phyloP scores from a whole-genome alignment of 805 yeast species.

The Torulaspora gathmanii region DNA sequence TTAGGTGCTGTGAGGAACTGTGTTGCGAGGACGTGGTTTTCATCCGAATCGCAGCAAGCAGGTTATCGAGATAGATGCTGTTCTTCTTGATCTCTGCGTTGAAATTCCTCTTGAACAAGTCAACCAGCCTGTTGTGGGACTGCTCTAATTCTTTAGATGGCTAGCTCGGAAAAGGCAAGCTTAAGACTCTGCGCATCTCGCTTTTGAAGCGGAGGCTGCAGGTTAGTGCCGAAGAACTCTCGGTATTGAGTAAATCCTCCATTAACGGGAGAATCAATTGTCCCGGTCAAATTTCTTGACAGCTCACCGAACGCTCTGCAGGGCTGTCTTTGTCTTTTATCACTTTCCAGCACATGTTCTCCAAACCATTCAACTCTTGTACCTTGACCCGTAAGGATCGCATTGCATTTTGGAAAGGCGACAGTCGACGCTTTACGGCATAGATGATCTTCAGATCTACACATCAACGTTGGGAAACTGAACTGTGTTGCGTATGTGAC shows the following conservation, averaged over 20 bases:
- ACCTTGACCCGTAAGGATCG: constrained; percentile 62
- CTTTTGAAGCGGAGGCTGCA: constrained; percentile 32
- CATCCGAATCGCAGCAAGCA: not conserved
- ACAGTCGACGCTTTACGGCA: constrained; percentile 48
- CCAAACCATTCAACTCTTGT: constrained; percentile 65
- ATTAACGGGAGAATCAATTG: constrained; percentile 87
- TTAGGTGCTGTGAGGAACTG: constrained; percentile 1
- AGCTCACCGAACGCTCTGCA: constrained; percentile 54
- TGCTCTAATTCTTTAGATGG: constrained; percentile 46
- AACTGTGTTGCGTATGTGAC: constrained; percentile 68
- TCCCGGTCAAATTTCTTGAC: constrained; percentile 70
- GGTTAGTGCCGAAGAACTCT: constrained; percentile 46
- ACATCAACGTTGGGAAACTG: constrained; percentile 84
- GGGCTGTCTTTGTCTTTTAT: constrained; percentile 48
- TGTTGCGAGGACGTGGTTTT: constrained; percentile 5
- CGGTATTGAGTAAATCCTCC: constrained; percentile 88
- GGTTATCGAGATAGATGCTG: constrained; percentile 20
- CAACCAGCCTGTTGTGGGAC: constrained; percentile 63
- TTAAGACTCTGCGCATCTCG: constrained; percentile 31
- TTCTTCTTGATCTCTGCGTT: constrained; percentile 51
- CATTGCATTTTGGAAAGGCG: constrained; percentile 83
- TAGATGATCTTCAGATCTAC: constrained; percentile 66
- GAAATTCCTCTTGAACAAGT: constrained; percentile 63
- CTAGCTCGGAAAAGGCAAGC: constrained; percentile 60
- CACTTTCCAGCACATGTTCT: constrained; percentile 52